Evolutionary conservation across 2,329 filamentous ascomycete species (phyloP), one percentile per base, ranked within the genome.

Genomic region (Alternaria dauci): DNA sequence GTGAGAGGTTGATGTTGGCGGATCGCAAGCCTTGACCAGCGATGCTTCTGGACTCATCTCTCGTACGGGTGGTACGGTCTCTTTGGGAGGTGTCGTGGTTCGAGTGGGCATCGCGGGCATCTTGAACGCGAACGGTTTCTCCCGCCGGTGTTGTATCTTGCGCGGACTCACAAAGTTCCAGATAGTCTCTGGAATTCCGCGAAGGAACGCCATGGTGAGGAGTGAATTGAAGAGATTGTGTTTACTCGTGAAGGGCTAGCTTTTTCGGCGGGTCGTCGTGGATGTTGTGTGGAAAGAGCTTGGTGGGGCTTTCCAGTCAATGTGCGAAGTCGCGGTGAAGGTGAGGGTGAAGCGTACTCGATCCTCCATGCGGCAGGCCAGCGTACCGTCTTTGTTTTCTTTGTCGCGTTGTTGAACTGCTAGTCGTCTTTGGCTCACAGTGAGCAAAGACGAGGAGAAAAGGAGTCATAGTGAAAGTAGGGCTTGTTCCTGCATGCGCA

Each of bases 81-180:
- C 47, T 51, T 39, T 55, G 5, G 3, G 43, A 28, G 39, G 54
- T 14, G 55, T 58, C 25, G 62, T 62, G n/a, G 52, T 25, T 39
- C 61, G 51, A 28, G 52, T 12, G 25, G 74, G 72, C 3, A 70
- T 26, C 1, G 69, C 62, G 23, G 75, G 76, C 39, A 72, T 70
- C 55, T 78, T 78, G 74, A 80, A 79, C 7, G 72, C 78, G 72
- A 78, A 80, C 5, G 73, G 72, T 58, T 79, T 76, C 25, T 78
- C 69, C 23, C 76, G 74, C 9, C 71, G 70, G 58, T 76, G 66
- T 46, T 74, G 68, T 8, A 76, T 76, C 67, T 81, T 82, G 47
- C 72, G 71, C 11, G 81, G 81, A 52, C 79, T 81, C 51, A 82
- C 71, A 59, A 78, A 80, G 58, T 73, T 72, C 80, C 79, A 82